A percentile compares a stretch with the other conserved stretches of the same genome.
These are phyloP conservation scores for Neurospora sp. DNA, from an alignment of 2,329 filamentous ascomycete genomes.

Conservation along the genomic window DNA sequence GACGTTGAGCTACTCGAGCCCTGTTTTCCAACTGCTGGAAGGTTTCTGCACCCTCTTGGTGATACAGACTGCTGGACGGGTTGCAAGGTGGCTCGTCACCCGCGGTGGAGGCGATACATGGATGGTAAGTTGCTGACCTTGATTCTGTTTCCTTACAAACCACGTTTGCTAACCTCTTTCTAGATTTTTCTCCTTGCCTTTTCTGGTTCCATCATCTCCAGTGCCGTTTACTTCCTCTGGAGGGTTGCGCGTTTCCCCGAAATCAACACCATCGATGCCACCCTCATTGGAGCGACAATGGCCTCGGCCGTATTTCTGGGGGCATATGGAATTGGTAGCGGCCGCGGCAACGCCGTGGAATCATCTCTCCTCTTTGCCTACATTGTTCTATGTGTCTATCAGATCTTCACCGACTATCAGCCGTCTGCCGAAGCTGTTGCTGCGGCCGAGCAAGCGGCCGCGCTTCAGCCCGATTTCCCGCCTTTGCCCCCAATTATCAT, in stretches of 20 bases:
- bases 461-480: conserved; percentile 74
- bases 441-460: conserved; percentile 36
- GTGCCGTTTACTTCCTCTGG: conserved; percentile 93
- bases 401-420: conserved; percentile 97
- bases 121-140: conserved; percentile 57
- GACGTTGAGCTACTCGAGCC: conserved; percentile 78
- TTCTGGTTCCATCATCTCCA: conserved; percentile 86
- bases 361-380: conserved; percentile 94
- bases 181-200: conserved; percentile 82
- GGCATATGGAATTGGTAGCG: conserved; percentile 87
- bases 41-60: conserved; percentile 95
- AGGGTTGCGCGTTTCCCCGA: conserved; percentile 88
- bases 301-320: conserved; percentile 89
- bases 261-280: conserved; percentile 84
- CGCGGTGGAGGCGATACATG: conserved; percentile 87
- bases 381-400: conserved; percentile 95
- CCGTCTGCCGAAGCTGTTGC: conserved; percentile 60
- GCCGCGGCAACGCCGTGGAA: conserved; percentile 89
- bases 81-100: conserved; percentile 92
- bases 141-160: conserved; percentile 24
- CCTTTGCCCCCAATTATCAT: conserved; percentile 97
- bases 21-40: conserved; percentile 87
- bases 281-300: conserved; percentile 84
- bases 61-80: conserved; percentile 89
- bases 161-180: neutral